Evolutionary conservation across 441 rosid genomes (phyloP).

Genomic region (Daphne laureola): DNA sequence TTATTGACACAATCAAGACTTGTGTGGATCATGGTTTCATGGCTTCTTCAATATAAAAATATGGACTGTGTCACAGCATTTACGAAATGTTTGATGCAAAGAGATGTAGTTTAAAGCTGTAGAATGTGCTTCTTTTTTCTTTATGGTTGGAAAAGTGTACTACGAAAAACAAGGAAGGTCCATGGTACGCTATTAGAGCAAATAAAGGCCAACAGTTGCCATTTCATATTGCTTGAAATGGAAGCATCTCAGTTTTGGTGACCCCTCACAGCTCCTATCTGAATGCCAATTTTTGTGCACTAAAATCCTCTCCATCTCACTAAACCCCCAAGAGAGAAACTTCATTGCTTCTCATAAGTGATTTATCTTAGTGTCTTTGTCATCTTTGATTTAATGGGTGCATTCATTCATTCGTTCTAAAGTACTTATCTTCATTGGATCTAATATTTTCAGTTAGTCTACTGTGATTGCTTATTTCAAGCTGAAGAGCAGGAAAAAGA

Average conservation of each 20-base stretch:
- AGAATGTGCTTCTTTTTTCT: not conserved
- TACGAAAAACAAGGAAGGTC: slow-evolving; percentile 1
- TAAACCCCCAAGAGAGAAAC: too few relatives aligned
- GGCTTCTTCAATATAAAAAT: slow-evolving; percentile 13
- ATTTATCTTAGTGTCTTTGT: too few relatives aligned
- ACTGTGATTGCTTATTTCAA: too few relatives aligned
- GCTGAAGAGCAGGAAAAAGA: too few relatives aligned
- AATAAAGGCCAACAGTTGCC: not conserved
- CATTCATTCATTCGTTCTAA: too few relatives aligned
- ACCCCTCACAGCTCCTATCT: not conserved
- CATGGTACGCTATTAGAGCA: slow-evolving; percentile 2
- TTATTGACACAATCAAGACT: slow-evolving; percentile 36
- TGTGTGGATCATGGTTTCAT: slow-evolving; percentile 34
- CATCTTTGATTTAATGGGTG: too few relatives aligned
- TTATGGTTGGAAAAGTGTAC: slow-evolving; percentile 3
- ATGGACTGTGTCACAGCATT: slow-evolving; percentile 4
- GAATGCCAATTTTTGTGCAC: not conserved
- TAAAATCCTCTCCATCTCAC: too few relatives aligned
- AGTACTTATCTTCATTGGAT: too few relatives aligned
- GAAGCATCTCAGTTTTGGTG: slow-evolving; percentile 7
- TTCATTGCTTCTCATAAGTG: too few relatives aligned
- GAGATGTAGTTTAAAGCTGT: too few relatives aligned
- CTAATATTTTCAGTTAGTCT: too few relatives aligned
- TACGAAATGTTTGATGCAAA: not conserved
- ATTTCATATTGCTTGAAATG: slow-evolving; percentile 1